Evolutionary conservation across 768 basidiomycete species (phyloP).

Genomic region (Agaricus blazei): DNA sequence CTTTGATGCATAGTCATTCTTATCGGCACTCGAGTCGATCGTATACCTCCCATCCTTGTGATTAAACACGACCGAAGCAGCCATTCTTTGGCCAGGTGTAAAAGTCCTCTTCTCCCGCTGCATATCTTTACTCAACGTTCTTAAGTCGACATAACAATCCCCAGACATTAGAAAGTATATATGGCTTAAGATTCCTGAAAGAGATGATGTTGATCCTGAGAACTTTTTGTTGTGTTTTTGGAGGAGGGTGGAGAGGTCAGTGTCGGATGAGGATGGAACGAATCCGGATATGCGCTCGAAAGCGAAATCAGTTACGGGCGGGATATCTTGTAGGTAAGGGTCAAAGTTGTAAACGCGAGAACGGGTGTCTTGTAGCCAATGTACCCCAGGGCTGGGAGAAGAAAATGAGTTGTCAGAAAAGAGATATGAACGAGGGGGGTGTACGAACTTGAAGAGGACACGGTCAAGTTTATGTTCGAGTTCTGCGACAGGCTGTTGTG

Average conservation of each 20-base stretch:
- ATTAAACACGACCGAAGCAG: slow-evolving; percentile 63
- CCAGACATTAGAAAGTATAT: slow-evolving; percentile 85
- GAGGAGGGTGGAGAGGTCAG: slow-evolving; percentile 62
- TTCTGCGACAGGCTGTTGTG: slow-evolving; percentile 32
- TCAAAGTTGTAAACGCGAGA: slow-evolving; percentile 85
- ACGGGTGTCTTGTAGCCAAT: slow-evolving; percentile 84
- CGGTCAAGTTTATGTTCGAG: slow-evolving; percentile 53
- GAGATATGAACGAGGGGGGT: neutral
- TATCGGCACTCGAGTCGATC: neutral
- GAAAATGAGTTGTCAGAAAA: slow-evolving; percentile 3
- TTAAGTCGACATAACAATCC: slow-evolving; percentile 59
- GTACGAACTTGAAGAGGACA: slow-evolving; percentile 69
- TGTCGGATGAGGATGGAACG: slow-evolving; percentile 75
- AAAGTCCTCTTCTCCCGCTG: slow-evolving; percentile 57
- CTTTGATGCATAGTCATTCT: slow-evolving; percentile 39
- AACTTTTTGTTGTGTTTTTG: slow-evolving; percentile 54
- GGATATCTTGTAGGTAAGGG: slow-evolving; percentile 65
- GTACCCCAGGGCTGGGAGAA: slow-evolving; percentile 68
- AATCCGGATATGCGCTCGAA: slow-evolving; percentile 76
- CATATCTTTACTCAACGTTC: slow-evolving; percentile 58
- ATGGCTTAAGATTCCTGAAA: slow-evolving; percentile 79
- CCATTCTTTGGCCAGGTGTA: slow-evolving; percentile 75
- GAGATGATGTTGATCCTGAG: slow-evolving; percentile 85
- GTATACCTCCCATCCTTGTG: slow-evolving; percentile 11
- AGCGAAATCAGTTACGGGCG: slow-evolving; percentile 76